Conservation (phyloP, 768 basidiomycete genomes). For the Suillus paluster region DNA sequence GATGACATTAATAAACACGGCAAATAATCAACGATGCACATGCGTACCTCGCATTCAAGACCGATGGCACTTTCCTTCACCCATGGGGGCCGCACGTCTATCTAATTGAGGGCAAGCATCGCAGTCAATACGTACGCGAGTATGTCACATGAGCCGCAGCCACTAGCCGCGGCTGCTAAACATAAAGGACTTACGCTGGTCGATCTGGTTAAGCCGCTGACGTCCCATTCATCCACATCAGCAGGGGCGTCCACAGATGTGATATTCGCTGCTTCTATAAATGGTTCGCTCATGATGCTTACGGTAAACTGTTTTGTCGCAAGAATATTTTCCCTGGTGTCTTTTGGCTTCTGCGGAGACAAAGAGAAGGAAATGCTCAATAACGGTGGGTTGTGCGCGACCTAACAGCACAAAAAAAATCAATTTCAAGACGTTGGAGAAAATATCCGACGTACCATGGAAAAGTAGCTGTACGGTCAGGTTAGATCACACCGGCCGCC, state of each 20-base stretch:
- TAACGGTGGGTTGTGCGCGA: conserved; percentile 67
- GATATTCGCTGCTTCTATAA: conserved; percentile 59
- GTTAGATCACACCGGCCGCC: conserved; percentile 5
- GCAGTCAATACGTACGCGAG: conserved; percentile 9
- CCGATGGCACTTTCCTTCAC: conserved; percentile 62
- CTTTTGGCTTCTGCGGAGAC: conserved; percentile 51
- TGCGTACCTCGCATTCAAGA: conserved; percentile 63
- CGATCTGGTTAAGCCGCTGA: conserved; percentile 60
- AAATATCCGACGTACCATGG: conserved; percentile 46
- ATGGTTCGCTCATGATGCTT: conserved; percentile 71
- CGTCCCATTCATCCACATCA: conserved; percentile 58
- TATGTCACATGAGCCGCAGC: conserved; percentile 14
- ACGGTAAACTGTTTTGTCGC: conserved; percentile 71
- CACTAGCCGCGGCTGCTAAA: conserved; percentile 10
- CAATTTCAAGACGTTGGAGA: neutral
- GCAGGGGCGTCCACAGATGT: conserved; percentile 60
- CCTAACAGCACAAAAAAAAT: conserved; percentile 34
- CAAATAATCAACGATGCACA: conserved; percentile 22
- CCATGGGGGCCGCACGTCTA: conserved; percentile 51
- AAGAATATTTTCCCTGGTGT: conserved; percentile 69
- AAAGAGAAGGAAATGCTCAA: conserved; percentile 63
- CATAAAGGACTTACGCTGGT: conserved; percentile 48
- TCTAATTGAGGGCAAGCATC: conserved; percentile 35
- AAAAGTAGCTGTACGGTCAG: conserved; percentile 54
- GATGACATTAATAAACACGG: conserved; percentile 19